A percentile compares a stretch with the other conserved stretches of the same genome.
Conservation (phyloP, 2,329 filamentous ascomycete species). For the Myriosclerotinia duriaeana region DNA sequence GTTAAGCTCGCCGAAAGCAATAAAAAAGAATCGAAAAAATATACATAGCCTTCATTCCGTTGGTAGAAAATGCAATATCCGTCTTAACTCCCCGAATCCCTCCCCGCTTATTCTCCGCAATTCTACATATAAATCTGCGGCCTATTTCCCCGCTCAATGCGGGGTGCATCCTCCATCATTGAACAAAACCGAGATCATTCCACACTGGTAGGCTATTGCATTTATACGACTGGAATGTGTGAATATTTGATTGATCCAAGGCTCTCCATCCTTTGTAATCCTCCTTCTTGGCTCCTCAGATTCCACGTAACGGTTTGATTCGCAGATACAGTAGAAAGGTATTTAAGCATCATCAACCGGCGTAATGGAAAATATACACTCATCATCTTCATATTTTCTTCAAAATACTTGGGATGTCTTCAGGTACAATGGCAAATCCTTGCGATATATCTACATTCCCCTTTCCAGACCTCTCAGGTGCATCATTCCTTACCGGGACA, state of each 20-base stretch:
- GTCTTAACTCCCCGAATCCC: not conserved
- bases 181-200: not conserved
- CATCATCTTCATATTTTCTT: not conserved
- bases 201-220: not conserved
- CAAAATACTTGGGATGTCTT: not conserved
- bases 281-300: not conserved
- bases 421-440: not conserved
- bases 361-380: not conserved
- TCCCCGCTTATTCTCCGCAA: not conserved
- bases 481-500: not conserved
- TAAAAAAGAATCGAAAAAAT: too few relatives aligned
- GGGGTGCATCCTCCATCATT: not conserved
- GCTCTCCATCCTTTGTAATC: not conserved
- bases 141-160: not conserved
- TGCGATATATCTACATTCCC: slow-evolving; percentile 1
- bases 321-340: not conserved
- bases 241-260: not conserved
- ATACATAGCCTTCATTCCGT: too few relatives aligned
- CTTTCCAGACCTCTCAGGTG: slow-evolving; percentile 1
- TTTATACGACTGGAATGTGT: not conserved
- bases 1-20: too few relatives aligned
- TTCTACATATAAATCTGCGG: too few relatives aligned
- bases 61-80: not conserved
- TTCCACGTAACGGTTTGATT: not conserved
- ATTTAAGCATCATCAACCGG: not conserved